phyloP scores from a whole-genome alignment of 139 green algal genomes.

The Marvania coccoides region DNA sequence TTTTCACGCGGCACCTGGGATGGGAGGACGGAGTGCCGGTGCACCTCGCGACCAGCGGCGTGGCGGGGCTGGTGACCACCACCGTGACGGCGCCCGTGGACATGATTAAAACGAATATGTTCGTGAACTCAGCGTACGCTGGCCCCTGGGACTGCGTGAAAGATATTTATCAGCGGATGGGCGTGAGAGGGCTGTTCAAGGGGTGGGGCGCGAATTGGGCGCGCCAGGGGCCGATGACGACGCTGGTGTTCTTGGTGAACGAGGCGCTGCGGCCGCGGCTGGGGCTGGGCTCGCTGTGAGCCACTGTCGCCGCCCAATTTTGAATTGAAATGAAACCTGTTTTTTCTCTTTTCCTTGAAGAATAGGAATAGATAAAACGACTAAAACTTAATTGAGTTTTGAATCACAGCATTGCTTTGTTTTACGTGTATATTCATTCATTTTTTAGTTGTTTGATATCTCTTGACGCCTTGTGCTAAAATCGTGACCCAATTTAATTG shows the following conservation, averaged over 20 bases:
- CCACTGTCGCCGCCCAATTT: neutral
- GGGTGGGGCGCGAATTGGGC: constrained; percentile 54
- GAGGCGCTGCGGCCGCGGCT: constrained; percentile 8
- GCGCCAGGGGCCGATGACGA: constrained; percentile 62
- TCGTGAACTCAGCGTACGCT: constrained; percentile 14
- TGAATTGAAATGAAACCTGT: too few relatives aligned
- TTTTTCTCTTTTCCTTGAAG: too few relatives aligned
- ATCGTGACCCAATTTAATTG: too few relatives aligned
- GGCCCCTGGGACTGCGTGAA: constrained; percentile 17
- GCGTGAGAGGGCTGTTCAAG: constrained; percentile 42
- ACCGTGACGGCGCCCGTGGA: constrained; percentile 80
- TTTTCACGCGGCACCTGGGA: constrained; percentile 31
- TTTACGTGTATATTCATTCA: too few relatives aligned
- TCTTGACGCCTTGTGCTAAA: too few relatives aligned
- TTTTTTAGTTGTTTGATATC: too few relatives aligned
- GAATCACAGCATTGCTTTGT: too few relatives aligned
- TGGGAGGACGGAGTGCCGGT: constrained; percentile 44
- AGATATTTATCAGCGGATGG: constrained; percentile 30
- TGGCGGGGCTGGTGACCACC: constrained; percentile 81
- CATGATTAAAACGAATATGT: constrained; percentile 72
- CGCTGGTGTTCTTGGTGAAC: constrained; percentile 62
- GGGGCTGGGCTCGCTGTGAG: neutral
- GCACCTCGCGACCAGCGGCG: constrained; percentile 54
- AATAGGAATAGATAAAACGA: too few relatives aligned
- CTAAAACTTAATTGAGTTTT: too few relatives aligned